Base-by-base conservation (phyloP, 2,329 filamentous ascomycete species). In the Aspergillus aculeatus region DNA sequence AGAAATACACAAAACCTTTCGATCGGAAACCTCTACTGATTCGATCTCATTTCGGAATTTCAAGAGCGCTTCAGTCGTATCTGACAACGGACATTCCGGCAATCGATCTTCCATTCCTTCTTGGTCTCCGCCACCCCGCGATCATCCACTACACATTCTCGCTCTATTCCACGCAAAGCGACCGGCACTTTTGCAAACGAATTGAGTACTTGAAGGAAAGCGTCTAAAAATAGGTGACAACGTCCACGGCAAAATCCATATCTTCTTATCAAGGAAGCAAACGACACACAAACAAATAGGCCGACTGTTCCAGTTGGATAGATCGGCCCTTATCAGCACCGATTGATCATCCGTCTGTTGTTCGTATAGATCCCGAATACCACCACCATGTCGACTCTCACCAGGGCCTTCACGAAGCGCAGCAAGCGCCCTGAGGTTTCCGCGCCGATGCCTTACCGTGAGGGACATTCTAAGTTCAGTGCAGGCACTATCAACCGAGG, bases 381-480 rank as follows among this genome's bases (percentile, higher is more conserved):
- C 49, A 38, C 49, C 64, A 68, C 59, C 61, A 78, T 77, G 75
- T 73, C 76, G 52, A 71, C 70, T 54, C 61, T 78, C 60, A 74
- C 76, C 54, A 73, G 80, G 67, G 80, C 79, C 29, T 80, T 82
- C 61, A 82, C 80, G 60, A 80, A 76, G 70, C 80, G 80, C 70
- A 72, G 70, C 64, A 80, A 78, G 69, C 76, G 77, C 54, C 75
- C 75, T n/a, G 77, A 80, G 56, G 75, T 80, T 21, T 78, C 77
- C 4, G 71, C 73, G 1, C 73, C 77, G 38, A 76, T 79, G 72
- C 76, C 79, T 4, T 75, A 75, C 59, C 75, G 77, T 48, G 77
- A 80, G 61, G 73, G 74, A n/a, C 78, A 78, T 62, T 69, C 75
- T 59, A 77, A 76, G 66, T 80, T 78, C 59, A 71, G 75, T 32